Percentiles rank a stretch among this genome's conserved stretches.
Evolutionary conservation across 2,329 filamentous ascomycete genomes (phyloP).

Genomic region (Madurella fahalii): DNA sequence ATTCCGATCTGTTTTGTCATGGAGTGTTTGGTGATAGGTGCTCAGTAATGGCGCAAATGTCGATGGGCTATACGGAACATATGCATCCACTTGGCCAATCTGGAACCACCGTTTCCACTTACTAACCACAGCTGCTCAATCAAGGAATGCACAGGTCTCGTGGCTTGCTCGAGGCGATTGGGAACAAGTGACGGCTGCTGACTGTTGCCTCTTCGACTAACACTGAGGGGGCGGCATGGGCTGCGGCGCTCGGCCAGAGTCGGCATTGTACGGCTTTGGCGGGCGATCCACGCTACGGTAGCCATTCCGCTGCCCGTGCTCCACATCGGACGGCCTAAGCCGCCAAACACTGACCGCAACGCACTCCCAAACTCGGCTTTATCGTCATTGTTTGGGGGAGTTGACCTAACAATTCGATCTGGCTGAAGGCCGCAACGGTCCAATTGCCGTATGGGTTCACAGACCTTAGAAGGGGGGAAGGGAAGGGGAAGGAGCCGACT

Average conservation of each 20-base stretch:
- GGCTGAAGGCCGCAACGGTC: constrained; percentile 1
- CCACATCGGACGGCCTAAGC: constrained; percentile 13
- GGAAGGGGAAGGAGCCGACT: no score
- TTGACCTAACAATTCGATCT: constrained; percentile 10
- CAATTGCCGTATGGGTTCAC: not conserved
- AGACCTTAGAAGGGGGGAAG: not conserved
- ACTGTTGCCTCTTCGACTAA: constrained; percentile 11
- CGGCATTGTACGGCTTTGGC: constrained; percentile 32
- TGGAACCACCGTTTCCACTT: constrained; percentile 4
- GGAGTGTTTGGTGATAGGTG: not conserved
- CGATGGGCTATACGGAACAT: not conserved
- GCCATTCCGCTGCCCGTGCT: constrained; percentile 24
- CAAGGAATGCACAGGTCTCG: constrained; percentile 12
- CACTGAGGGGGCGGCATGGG: constrained; percentile 5
- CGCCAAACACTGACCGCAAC: constrained; percentile 3
- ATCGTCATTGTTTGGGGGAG: constrained; percentile 16
- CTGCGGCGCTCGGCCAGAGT: constrained; percentile 27
- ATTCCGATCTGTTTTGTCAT: not conserved
- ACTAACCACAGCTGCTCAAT: constrained; percentile 5
- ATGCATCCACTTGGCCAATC: constrained; percentile 5
- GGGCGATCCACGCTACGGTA: constrained; percentile 21
- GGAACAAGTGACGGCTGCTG: constrained; percentile 11
- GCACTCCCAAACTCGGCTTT: constrained; percentile 19
- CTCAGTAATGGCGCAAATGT: not conserved
- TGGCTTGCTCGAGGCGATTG: constrained; percentile 3